phyloP scores from a whole-genome alignment of 805 yeast species.

The Saturnispora dispora region DNA sequence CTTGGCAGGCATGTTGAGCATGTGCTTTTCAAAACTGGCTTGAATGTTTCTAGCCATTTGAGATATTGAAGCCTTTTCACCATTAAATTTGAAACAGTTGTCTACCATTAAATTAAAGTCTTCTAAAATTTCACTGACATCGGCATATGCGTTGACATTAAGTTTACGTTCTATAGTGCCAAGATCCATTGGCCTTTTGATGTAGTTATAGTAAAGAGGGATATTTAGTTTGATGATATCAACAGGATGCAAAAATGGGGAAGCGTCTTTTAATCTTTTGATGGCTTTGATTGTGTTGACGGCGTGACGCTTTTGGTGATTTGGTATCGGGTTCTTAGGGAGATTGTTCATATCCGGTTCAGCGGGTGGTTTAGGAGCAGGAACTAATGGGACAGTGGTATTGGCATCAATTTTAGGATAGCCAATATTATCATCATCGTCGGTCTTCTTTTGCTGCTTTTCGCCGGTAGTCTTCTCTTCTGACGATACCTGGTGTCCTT shows the following conservation, averaged over 20 bases:
- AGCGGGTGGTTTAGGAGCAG: slow-evolving; percentile 68
- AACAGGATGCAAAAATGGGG: slow-evolving; percentile 83
- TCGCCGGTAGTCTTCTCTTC: neutral
- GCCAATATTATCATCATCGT: neutral
- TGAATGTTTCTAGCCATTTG: slow-evolving; percentile 88
- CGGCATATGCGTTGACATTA: slow-evolving; percentile 57
- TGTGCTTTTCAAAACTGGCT: slow-evolving; percentile 87
- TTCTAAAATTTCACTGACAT: slow-evolving; percentile 55
- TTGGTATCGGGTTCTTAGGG: slow-evolving; percentile 60
- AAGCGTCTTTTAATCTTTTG: slow-evolving; percentile 84
- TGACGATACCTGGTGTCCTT: neutral
- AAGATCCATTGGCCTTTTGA: slow-evolving; percentile 87
- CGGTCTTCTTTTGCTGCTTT: neutral
- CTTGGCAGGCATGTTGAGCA: slow-evolving; percentile 79
- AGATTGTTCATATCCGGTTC: slow-evolving; percentile 68
- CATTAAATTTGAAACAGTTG: slow-evolving; percentile 81
- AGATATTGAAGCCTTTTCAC: slow-evolving; percentile 71
- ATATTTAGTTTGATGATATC: slow-evolving; percentile 82
- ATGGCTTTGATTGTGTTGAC: slow-evolving; percentile 74
- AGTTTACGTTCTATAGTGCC: slow-evolving; percentile 83
- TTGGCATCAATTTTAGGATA: neutral
- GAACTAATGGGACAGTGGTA: slow-evolving; percentile 27
- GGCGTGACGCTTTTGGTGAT: slow-evolving; percentile 79
- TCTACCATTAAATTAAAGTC: slow-evolving; percentile 80
- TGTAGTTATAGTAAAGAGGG: slow-evolving; percentile 80